Base-by-base conservation (phyloP, 176 grass and related monocot species). In the Metroxylon sagu region DNA sequence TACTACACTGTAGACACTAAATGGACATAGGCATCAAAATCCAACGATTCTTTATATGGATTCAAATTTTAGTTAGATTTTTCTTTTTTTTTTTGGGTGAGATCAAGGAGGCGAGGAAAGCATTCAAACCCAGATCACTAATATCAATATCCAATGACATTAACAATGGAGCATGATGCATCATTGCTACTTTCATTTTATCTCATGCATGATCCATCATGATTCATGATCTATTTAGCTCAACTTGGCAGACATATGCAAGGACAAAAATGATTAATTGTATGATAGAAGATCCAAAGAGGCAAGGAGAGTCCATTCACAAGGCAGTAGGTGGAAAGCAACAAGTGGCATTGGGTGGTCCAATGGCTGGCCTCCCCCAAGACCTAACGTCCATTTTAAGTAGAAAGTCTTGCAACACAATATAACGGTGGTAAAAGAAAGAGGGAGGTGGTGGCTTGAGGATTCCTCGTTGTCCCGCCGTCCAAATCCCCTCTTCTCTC, bases 351-450 rank as follows among this genome's bases (percentile, higher is more conserved):
- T 14, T 25, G 18, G 1, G n/a, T 72, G 21, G 14, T 43, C 35
- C 35, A 43, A 43, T 30, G 18, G 58, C 29, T 30, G 58, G 58
- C 8, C 8, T 60, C 58, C 58, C 7, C 58, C 27, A 27, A 49
- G 48, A 57, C n/a, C 59, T 62, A 79, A 57, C 82, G 57, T 79
- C 31, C 28, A 27, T 75, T 71, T n/a, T 49, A 76, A 68, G 76
- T 60, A 71, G 16, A 62, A 73, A 76, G 76, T 67, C 72, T 76
- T 80, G 67, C 76, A 80, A 39, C 60, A n/a, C 71, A 85, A 80
- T 76, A 76, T 85, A 72, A 56, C 65, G 82, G 82, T 72, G 16
- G 67, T 61, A 71, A 77, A 74, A 49, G 60, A 56, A 49, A 48
- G 19, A 43, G 56, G 25, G 53, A 21, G 54, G 49, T 56, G 8